Conservation (phyloP, 139 green algal genomes). For the Coccomyxa sp. region DNA sequence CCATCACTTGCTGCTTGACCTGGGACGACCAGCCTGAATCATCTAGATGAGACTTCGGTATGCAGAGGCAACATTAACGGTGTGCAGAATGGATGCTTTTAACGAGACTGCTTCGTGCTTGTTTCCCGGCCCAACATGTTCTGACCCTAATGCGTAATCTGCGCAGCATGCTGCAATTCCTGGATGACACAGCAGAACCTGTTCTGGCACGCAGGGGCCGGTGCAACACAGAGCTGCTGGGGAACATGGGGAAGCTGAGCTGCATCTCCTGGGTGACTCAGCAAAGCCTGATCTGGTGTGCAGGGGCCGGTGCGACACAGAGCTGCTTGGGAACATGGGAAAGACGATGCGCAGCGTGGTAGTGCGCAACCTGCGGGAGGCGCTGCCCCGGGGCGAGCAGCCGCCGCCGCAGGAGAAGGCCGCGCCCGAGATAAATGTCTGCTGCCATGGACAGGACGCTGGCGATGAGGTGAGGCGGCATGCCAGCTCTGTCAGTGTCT, state of each 20-base stretch:
- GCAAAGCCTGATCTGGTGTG: background rate
- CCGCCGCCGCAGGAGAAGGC: background rate
- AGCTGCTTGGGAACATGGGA: background rate
- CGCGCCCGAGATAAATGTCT: background rate
- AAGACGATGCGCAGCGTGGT: background rate
- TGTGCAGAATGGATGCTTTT: too few relatives aligned
- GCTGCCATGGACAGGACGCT: background rate
- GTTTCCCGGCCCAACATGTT: too few relatives aligned
- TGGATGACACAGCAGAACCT: background rate
- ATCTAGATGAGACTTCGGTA: too few relatives aligned
- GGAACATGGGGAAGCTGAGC: conserved; percentile 3
- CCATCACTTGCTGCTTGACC: too few relatives aligned
- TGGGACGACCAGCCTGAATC: too few relatives aligned
- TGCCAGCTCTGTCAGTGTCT: background rate
- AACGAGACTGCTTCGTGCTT: too few relatives aligned
- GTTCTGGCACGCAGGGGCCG: background rate
- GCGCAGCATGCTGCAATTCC: too few relatives aligned
- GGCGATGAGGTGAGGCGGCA: background rate
- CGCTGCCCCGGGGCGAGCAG: background rate
- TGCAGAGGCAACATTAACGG: too few relatives aligned
- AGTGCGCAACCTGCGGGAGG: background rate
- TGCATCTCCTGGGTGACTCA: too few relatives aligned
- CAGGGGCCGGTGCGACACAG: background rate
- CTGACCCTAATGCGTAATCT: too few relatives aligned
- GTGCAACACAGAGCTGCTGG: background rate